A percentile compares a stretch with the other conserved stretches of the same genome.
phyloP scores from a whole-genome alignment of 2,329 filamentous ascomycete species.

The Colletotrichum truncatum region DNA sequence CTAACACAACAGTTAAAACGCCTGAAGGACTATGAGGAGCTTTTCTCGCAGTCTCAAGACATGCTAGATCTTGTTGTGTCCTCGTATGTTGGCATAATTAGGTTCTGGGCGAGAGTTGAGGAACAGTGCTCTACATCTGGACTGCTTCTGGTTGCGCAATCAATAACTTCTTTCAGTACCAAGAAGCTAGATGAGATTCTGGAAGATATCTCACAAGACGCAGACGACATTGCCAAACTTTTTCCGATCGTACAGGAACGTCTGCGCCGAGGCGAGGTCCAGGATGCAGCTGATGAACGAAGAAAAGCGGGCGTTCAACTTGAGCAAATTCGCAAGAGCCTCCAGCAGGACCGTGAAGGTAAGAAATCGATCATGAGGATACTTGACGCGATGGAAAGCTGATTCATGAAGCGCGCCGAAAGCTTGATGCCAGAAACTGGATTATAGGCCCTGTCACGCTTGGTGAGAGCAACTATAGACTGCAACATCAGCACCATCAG shows the following conservation, averaged over 20 bases:
- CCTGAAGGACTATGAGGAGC: not conserved
- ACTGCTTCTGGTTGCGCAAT: not conserved
- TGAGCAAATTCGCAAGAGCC: not conserved
- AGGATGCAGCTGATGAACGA: not conserved
- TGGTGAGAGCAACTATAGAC: not conserved
- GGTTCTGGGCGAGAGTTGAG: not conserved
- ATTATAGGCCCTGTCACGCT: not conserved
- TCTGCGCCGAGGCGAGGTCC: not conserved
- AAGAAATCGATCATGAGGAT: not conserved
- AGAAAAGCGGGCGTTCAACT: not conserved
- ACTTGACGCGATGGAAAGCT: too few relatives aligned
- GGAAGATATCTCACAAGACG: not conserved
- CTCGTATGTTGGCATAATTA: not conserved
- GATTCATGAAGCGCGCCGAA: too few relatives aligned
- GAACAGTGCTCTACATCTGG: not conserved
- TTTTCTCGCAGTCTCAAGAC: not conserved
- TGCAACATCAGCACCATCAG: not conserved
- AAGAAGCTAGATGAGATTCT: not conserved
- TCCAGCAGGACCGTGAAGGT: not conserved
- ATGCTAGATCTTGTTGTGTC: not conserved
- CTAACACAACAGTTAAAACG: not conserved
- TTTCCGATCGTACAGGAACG: not conserved
- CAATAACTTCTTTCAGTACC: not conserved
- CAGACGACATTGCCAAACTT: not conserved
- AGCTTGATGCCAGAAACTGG: too few relatives aligned